Conservation (phyloP, 164 flowering plant genomes). For the Amborella trichopoda region DNA sequence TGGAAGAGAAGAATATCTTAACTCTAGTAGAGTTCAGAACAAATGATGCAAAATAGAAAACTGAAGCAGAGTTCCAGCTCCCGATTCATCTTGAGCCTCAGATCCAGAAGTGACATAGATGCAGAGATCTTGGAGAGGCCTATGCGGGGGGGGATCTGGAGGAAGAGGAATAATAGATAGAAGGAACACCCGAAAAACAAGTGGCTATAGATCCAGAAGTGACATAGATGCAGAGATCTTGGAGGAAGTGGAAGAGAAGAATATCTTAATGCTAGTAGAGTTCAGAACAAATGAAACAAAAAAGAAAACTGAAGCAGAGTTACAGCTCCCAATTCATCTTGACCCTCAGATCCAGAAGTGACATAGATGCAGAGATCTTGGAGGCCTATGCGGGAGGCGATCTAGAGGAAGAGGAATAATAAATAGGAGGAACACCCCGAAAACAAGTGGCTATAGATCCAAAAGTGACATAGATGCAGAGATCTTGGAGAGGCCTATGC, state of each 20-base stretch:
- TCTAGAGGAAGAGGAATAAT: no score
- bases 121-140: neutral
- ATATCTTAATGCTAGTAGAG: neutral
- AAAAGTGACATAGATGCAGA: no score
- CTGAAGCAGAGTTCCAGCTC: neutral
- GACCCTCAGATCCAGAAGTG: neutral
- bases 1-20: slow-evolving; percentile 1
- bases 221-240: neutral
- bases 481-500: no score
- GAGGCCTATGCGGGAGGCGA: no score
- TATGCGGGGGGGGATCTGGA: no score
- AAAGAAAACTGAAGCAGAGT: neutral
- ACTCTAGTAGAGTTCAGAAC: neutral
- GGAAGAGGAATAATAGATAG: no score
- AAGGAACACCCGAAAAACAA: no score
- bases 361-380: neutral
- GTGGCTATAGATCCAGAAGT: no score
- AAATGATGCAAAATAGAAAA: neutral
- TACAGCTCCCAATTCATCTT: neutral
- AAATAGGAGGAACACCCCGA: no score
- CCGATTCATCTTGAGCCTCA: neutral
- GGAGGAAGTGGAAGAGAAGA: neutral
- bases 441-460: no score
- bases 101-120: neutral
- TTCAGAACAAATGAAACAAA: slow-evolving; percentile 1